phyloP scores from a whole-genome alignment of 2,329 filamentous ascomycete species.

The Torrubiella hemipterigena region DNA sequence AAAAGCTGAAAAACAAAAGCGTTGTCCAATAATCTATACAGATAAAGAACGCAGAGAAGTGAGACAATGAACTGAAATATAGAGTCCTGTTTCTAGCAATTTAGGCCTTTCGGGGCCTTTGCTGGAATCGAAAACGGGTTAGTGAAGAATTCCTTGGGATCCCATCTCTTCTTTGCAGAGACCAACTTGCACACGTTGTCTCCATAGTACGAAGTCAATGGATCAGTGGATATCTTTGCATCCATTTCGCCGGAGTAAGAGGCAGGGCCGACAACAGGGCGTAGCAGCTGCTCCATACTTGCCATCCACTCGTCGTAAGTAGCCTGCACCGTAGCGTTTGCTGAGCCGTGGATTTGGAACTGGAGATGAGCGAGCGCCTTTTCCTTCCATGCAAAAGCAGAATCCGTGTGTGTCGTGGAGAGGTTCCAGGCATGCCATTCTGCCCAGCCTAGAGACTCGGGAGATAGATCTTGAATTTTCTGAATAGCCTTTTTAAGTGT shows the following conservation, averaged over 20 bases:
- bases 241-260: conserved; percentile 9
- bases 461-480: too few species aligned
- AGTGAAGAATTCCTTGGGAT: conserved; percentile 6
- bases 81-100: too few species aligned
- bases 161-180: conserved; percentile 7
- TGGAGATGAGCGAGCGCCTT: conserved; percentile 8
- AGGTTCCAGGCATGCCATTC: conserved; percentile 9
- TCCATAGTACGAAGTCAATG: conserved; percentile 8
- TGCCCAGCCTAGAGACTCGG: too few species aligned
- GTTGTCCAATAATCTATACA: too few species aligned
- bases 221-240: conserved; percentile 6
- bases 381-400: conserved; percentile 9
- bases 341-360: conserved; percentile 7
- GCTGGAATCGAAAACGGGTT: conserved; percentile 6
- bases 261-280: conserved; percentile 6
- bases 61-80: too few species aligned
- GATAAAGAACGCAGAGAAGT: too few species aligned
- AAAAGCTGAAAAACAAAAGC: too few species aligned
- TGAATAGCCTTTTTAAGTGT: conserved; percentile 2
- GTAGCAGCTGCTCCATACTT: conserved; percentile 4
- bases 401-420: neutral
- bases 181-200: conserved; percentile 5
- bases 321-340: conserved; percentile 5
- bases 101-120: neutral
- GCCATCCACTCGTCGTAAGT: conserved; percentile 3